phyloP scores from a whole-genome alignment of 441 rosid species.

The Codiaeum variegatum region DNA sequence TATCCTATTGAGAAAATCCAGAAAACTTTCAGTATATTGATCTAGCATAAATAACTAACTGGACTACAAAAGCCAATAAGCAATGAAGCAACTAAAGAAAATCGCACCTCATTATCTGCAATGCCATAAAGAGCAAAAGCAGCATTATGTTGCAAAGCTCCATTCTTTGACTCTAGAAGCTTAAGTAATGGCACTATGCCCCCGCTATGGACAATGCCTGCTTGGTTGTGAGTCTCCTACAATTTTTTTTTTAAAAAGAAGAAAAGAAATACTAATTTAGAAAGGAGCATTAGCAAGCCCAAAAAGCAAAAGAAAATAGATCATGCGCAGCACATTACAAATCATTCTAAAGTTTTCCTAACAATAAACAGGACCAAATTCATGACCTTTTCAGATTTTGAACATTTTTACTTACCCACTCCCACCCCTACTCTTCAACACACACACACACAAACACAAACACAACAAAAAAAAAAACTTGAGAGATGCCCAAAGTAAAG shows the following conservation, averaged over 20 bases:
- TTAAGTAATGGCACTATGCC: constrained; percentile 73
- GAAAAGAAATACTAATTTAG: background rate
- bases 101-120: constrained; percentile 86
- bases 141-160: constrained; percentile 93
- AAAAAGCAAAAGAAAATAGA: background rate
- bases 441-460: too few relatives aligned
- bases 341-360: background rate
- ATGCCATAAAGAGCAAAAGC: constrained; percentile 96
- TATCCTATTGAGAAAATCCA: constrained; percentile 54
- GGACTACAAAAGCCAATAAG: background rate
- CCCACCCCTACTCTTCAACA: too few relatives aligned
- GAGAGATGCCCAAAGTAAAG: background rate
- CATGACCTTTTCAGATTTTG: too few relatives aligned
- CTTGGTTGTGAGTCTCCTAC: constrained; percentile 91
- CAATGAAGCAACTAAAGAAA: background rate
- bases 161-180: constrained; percentile 89
- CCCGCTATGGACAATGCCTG: constrained; percentile 87
- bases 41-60: background rate
- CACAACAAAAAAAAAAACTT: background rate
- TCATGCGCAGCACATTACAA: background rate
- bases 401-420: background rate
- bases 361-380: background rate
- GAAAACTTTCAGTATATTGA: background rate
- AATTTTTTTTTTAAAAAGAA: too few relatives aligned
- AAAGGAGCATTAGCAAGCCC: background rate